phyloP scores from a whole-genome alignment of 106 monocot genomes.

The Agapanthus africanus region DNA sequence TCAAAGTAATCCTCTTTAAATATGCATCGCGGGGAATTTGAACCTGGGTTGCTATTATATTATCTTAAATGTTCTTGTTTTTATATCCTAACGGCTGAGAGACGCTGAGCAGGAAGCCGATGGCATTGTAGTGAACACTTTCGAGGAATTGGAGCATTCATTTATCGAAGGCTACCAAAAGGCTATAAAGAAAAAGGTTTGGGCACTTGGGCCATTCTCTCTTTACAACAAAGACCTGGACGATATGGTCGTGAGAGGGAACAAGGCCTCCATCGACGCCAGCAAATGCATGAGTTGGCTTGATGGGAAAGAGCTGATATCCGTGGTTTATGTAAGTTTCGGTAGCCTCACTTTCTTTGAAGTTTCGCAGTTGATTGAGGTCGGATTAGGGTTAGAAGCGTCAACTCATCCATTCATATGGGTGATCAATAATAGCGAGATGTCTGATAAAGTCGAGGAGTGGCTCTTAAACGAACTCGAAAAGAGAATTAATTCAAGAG shows the following conservation, averaged over 20 bases:
- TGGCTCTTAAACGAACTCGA: not conserved
- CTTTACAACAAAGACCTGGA: not conserved
- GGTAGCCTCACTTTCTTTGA: not conserved
- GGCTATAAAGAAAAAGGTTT: not conserved
- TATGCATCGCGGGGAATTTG: too few relatives aligned
- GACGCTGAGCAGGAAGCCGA: conserved; percentile 11
- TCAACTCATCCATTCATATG: not conserved
- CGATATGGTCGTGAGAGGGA: not conserved
- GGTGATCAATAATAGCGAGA: not conserved
- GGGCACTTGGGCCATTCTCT: not conserved
- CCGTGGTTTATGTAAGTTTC: not conserved
- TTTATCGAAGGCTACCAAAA: conserved; percentile 16
- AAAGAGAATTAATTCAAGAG: not conserved
- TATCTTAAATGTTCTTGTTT: too few relatives aligned
- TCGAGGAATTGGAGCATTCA: conserved; percentile 25
- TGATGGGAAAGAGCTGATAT: not conserved
- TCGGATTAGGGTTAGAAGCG: not conserved
- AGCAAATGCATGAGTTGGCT: not conserved
- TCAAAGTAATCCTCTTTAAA: too few relatives aligned
- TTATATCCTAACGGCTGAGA: too few relatives aligned
- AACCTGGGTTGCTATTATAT: too few relatives aligned
- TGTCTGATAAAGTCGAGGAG: not conserved
- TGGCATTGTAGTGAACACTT: conserved; percentile 24
- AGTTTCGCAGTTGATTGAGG: not conserved
- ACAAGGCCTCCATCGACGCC: not conserved